Base-by-base conservation (phyloP, 1,284 basidiomycete species). In the Hymenochaete sp. region DNA sequence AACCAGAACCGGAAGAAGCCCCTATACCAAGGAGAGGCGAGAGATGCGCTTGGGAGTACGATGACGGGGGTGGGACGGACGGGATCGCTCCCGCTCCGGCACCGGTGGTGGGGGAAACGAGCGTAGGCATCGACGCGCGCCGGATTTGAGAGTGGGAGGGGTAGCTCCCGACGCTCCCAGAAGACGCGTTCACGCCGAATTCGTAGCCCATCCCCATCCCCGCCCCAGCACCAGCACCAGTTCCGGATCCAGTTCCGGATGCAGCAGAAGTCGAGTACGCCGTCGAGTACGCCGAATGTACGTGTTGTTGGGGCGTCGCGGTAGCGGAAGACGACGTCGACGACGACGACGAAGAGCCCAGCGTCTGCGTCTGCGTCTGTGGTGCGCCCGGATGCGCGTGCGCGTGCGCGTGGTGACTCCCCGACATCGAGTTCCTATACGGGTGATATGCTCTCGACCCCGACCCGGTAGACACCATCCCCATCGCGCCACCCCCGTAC, bases 121-220 rank as follows among this genome's bases (percentile, higher is more conserved):
- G 14, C 32, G 32, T 6, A 35, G 32, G 26, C 8, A 21, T 24
- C 14, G 37, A 18, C 16, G 28, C 16, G 13, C 31, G 45, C 21
- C 13, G 33, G 40, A 4, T 42, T 29, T 13, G 29, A 37, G 35
- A 42, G 45, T 11, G 42, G 45, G 13, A 27, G 28, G 14, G 38
- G 29, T 14, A 33, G 45, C 16, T 47, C 32, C 27, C 41, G 38
- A n/a, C 36, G 37, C 32, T 46, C 21, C 3, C 41, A 19, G 22
- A 29, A 25, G n/a, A n/a, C n/a, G n/a, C n/a, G n/a, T n/a, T n/a
- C n/a, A n/a, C n/a, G n/a, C 27, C 18, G 14, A 28, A 11, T 13
- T 28, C 14, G 14, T 14, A 40, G 18, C 38, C 21, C 44, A 46
- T 39, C 5, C 44, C 28, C 3, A 44, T n/a, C n/a, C n/a, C n/a